Percentiles rank a stretch among this genome's conserved stretches.
Evolutionary conservation across 2,329 filamentous ascomycete species (phyloP).

Genomic region (Parastagonospora avenae): DNA sequence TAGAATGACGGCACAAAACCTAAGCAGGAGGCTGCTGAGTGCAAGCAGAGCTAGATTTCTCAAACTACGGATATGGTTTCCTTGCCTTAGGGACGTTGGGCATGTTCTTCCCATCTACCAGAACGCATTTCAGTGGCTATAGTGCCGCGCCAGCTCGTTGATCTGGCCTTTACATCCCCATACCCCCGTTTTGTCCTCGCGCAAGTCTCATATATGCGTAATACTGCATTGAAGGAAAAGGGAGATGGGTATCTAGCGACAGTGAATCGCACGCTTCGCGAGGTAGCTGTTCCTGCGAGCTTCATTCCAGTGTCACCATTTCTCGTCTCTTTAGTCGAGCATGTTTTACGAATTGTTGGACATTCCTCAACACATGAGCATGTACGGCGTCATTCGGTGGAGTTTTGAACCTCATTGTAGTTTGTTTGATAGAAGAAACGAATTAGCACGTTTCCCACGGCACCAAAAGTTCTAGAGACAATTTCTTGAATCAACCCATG

Average conservation of each 20-base stretch:
- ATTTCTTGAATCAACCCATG: too few relatives aligned
- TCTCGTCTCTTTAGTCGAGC: constrained; percentile 7
- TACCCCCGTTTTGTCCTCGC: constrained; percentile 14
- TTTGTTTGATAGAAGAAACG: background rate
- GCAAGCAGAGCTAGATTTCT: constrained; percentile 50
- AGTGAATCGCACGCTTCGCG: constrained; percentile 20
- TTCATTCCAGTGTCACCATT: constrained; percentile 24
- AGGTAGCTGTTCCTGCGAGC: constrained; percentile 31
- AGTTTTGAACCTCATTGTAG: constrained; percentile 16
- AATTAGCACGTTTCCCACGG: background rate
- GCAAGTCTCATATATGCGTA: constrained; percentile 33
- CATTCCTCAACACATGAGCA: constrained; percentile 15
- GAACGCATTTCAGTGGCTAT: constrained; percentile 26
- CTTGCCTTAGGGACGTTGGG: constrained; percentile 27
- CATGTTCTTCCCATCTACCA: constrained; percentile 36
- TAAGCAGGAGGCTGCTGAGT: constrained; percentile 52
- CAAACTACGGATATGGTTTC: constrained; percentile 19
- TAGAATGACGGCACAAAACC: constrained; percentile 51
- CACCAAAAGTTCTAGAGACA: constrained; percentile 5
- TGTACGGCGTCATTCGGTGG: constrained; percentile 24
- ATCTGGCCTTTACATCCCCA: constrained; percentile 17
- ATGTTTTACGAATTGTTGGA: constrained; percentile 4
- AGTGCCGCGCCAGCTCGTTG: constrained; percentile 5
- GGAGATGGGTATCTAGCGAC: constrained; percentile 17
- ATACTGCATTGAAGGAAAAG: constrained; percentile 34